Evolutionary conservation across 192 early-diverging fungal genomes (phyloP).

Genomic region (Radiomyces spectabilis): DNA sequence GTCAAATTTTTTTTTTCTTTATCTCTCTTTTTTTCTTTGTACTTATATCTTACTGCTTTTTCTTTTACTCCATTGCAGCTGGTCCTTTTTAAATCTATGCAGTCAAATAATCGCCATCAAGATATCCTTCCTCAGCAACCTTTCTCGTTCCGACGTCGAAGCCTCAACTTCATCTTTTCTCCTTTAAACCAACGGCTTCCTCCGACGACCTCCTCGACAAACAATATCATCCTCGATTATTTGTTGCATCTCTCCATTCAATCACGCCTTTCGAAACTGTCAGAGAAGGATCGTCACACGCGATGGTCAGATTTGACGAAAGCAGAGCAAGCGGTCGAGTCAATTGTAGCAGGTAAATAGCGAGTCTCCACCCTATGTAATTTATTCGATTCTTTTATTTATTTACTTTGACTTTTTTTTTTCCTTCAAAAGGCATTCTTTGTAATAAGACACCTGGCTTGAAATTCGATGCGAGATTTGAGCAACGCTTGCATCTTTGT

Average conservation of each 20-base stretch:
- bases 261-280: slow-evolving; percentile 36
- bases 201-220: slow-evolving; percentile 26
- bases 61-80: too few species aligned
- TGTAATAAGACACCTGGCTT: slow-evolving; percentile 16
- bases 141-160: too few species aligned
- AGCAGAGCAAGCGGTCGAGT: slow-evolving; percentile 37
- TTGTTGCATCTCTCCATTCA: slow-evolving; percentile 42
- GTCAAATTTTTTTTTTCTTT: too few species aligned
- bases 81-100: too few species aligned
- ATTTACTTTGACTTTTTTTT: too few species aligned
- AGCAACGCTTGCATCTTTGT: slow-evolving; percentile 42
- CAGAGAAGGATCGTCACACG: slow-evolving; percentile 26
- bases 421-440: slow-evolving; percentile 24
- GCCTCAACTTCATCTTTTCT: slow-evolving; percentile 1
- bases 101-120: too few species aligned
- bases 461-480: slow-evolving; percentile 28
- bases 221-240: slow-evolving; percentile 44
- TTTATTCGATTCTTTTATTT: too few species aligned
- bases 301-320: slow-evolving; percentile 27
- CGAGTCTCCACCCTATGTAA: too few species aligned
- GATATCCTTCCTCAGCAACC: too few species aligned
- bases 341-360: slow-evolving; percentile 45
- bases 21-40: too few species aligned
- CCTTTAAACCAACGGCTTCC: not conserved
- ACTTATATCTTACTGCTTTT: too few species aligned